Evolutionary conservation across 805 yeast species (phyloP), one percentile per base, ranked within the genome.

Genomic region (Hanseniaspora nectarophila): DNA sequence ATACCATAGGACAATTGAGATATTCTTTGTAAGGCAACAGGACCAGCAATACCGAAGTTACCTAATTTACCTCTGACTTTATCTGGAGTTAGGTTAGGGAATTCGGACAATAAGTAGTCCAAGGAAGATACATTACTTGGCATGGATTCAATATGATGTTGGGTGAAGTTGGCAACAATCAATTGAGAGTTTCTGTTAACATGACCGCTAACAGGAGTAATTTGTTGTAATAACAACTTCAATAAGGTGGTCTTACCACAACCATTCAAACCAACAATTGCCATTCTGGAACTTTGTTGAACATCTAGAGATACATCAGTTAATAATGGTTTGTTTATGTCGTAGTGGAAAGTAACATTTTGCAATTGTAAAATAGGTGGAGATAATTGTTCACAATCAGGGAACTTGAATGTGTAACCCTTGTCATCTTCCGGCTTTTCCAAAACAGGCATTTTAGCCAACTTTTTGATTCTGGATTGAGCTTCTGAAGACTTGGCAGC

Each of bases 401-500:
- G 97, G 73, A 92, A 92, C 60, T 78, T 81, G 76, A 92, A 92
- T 2, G 82, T 80, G 57, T 88, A 76, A 32, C 75, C 76, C 61
- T 84, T 84, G 47, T 90, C 97, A 60, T 86, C 95, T 67, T 87
- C 95, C 20, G 98, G 98, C 35, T 95, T 82, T 65, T 90, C 97
- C 63, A 92, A 72, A 10, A 84, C 70, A 3, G 99, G 99, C 58
- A 92, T 72, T 64, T 92, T 92, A 67, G 92, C 98, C 70, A 92
- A 75, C 65, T 92, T 92, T 67, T 92, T 92, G 67, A 92, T 92
- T 71, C 98, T 82, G 5, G 97, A 88, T 69, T 92, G 98, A 0
- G 99, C 98, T 70, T 92, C 99, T 9, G 88, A 80, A 0, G 97
- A 85, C 67, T 89, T 90, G 33, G 97, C 97, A 2, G 99, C 99